Evolutionary conservation across 2,329 filamentous ascomycete genomes (phyloP), one percentile per base, ranked within the genome.

Genomic region (Amesomyces nigricolor): DNA sequence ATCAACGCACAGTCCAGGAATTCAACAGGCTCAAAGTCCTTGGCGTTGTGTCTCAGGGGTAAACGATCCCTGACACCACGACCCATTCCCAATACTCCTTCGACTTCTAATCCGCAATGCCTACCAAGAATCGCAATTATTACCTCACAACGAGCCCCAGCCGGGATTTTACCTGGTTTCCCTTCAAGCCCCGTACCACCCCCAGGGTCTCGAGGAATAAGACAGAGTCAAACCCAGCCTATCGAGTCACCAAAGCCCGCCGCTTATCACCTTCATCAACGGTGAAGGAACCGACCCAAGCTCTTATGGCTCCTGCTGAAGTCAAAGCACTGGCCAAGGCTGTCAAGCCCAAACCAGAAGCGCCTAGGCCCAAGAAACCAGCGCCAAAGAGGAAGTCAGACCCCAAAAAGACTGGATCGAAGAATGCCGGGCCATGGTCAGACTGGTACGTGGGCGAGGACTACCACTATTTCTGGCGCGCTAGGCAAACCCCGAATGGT

Each of bases 331-430:
- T 11, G 35, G 39, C 14, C 13, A 9, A 14, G 4, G 30, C 43
- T 2, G 17, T n/a, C 30, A 40, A 10, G 17, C 1, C 17, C 4
- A 71, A 75, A 52, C 73, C 67, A 9, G 61, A 64, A 37, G 37
- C 60, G 5, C 48, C 57, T 29, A 63, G 62, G 16, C 59, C 64
- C 14, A 57, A 52, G 14, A 52, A 62, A 44, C 22, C 57, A 32
- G 40, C 64, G 62, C 9, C 35, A 29, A 56, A 48, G 47, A 39
- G 50, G 6, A 52, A 62, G 45, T 19, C 57, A 32, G 40, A 64
- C 61, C 9, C 35, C 29, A 56, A 46, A 49, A 39, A 50, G 6
- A 9, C 38, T 10, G 42, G 32, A 3, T 2, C 45, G 4, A 42
- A 53, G 13, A 38, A 26, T 1, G 42, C 45, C 10, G 53, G 56